Base-by-base conservation (phyloP, 108 stramenopile genomes). In the Epipyxis sp. region DNA sequence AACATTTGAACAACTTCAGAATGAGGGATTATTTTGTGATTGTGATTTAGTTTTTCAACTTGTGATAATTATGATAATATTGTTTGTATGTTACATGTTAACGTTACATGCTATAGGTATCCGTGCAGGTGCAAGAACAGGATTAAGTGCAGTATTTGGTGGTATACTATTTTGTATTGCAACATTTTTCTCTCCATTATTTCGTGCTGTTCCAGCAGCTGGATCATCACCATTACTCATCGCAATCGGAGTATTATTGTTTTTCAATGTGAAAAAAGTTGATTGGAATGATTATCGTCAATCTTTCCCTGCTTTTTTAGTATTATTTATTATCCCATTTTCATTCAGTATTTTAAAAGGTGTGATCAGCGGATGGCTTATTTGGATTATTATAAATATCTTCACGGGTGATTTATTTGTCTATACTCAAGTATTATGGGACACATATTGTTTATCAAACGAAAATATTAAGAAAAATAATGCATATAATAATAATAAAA, bases 391-490 rank as follows among this genome's bases (percentile, higher is more conserved):
- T 16, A 57, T 57, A 20, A 25, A 25, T 57, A 16, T 57, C 54
- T 57, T 57, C 54, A 57, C 54, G 20, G 54, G 54, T 57, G 54
- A 57, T n/a, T n/a, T n/a, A n/a, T n/a, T n/a, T n/a, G n/a, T n/a
- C n/a, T n/a, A n/a, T n/a, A n/a, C n/a, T n/a, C n/a, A n/a, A n/a
- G n/a, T n/a, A n/a, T n/a, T n/a, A n/a, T n/a, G n/a, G n/a, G n/a
- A n/a, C n/a, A n/a, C n/a, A n/a, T n/a, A n/a, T n/a, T n/a, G n/a
- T n/a, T n/a, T n/a, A n/a, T n/a, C n/a, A n/a, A n/a, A n/a, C n/a
- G n/a, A n/a, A n/a, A n/a, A n/a, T n/a, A n/a, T n/a, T n/a, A n/a
- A n/a, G n/a, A n/a, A n/a, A n/a, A n/a, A n/a, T n/a, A n/a, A n/a
- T n/a, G n/a, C n/a, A n/a, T n/a, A n/a, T n/a, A n/a, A n/a, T n/a